Evolutionary conservation across 2,329 filamentous ascomycete genomes (phyloP), one percentile per base, ranked within the genome.

Genomic region (Dactylellina sp.): DNA sequence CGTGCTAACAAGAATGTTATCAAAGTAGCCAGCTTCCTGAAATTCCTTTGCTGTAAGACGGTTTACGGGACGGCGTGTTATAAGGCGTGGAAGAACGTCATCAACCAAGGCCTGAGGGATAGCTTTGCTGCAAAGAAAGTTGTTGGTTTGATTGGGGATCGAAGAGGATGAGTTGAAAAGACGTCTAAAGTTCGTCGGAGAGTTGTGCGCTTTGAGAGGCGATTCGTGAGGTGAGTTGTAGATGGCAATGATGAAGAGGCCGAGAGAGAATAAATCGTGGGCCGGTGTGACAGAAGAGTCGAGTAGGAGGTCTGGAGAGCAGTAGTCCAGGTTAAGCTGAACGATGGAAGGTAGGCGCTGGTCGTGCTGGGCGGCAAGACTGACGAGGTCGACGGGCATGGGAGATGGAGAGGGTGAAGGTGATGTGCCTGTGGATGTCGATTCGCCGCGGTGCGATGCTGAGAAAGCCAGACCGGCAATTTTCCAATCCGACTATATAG

Each of bases 181-280:
- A 57, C 93, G 88, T 81, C 94, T 96, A 81, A 97, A 99, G 0
- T 91, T 87, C 2, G 91, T 92, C 9, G 91, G 81, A 77, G 92
- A 97, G 49, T 89, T 89, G 78, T 94, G 89, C 9, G 89, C 87
- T 79, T 96, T 90, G 57, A 99, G 82, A 1, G 95, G 95, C 14
- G 94, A 98, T 22, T 83, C 85, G 81, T 97, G 95, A 2, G 95
- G 95, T n/a, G 90, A 92, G 81, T 97, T 97, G 82, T 98, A 98
- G 1, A 98, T 85, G 1, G 95, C 89, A 62, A 98, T 85, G 65
- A 95, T 94, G 35, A 99, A 82, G 49, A 99, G 84, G 7, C 95
- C 95, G 16, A 99, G 84, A 0, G 92, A 96, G 83, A 97, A 99
- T 85, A 99, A 91, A 81, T 99, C 95, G 59, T 93, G 90, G 16